Conservation (phyloP, 495 filamentous ascomycete species). For the Aspergillus ellipticus region DNA sequence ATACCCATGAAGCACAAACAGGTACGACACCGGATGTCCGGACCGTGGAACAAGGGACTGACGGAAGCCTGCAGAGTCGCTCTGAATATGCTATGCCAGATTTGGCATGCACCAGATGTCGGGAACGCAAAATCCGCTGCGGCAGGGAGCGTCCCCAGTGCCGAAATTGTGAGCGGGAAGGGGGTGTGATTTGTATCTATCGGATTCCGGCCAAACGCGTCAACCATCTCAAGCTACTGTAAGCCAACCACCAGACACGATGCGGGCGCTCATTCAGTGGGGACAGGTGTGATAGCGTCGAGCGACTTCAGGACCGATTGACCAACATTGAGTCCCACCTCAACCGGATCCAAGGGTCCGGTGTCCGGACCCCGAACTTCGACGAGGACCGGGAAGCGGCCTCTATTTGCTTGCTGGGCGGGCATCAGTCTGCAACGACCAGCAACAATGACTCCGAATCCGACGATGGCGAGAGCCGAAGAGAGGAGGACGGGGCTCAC, state of each 20-base stretch:
- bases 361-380: background rate
- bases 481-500: background rate
- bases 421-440: background rate
- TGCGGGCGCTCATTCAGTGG: background rate
- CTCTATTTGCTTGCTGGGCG: background rate
- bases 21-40: background rate
- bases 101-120: slow-evolving; percentile 9
- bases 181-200: slow-evolving; percentile 4
- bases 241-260: background rate
- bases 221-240: slow-evolving; percentile 9
- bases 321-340: slow-evolving; percentile 4
- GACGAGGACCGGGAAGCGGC: background rate
- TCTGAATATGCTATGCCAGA: slow-evolving; percentile 2
- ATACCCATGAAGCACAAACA: background rate
- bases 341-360: background rate
- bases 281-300: slow-evolving; percentile 7
- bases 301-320: slow-evolving; percentile 7
- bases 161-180: slow-evolving; percentile 8
- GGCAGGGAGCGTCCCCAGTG: slow-evolving; percentile 5
- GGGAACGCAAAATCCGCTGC: slow-evolving; percentile 13
- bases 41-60: background rate
- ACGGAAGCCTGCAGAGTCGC: background rate
- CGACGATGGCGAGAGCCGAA: background rate
- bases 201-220: slow-evolving; percentile 4
- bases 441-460: background rate